Evolutionary conservation across 257 asterid species (phyloP).

Genomic region (Forsythia viridissima): DNA sequence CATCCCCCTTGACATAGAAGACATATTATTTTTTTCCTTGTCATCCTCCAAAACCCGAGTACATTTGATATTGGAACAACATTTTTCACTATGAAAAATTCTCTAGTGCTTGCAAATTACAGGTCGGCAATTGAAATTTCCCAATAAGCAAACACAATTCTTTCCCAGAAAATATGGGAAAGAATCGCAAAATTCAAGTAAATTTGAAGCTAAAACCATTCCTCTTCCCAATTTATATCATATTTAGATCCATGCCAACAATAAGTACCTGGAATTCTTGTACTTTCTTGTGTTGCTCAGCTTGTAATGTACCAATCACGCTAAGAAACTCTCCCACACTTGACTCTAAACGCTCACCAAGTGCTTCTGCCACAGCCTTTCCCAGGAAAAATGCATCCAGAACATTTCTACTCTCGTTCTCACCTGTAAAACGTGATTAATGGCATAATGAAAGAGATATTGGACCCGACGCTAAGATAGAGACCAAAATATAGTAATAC

Average conservation of each 20-base stretch:
- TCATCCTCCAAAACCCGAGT: not conserved
- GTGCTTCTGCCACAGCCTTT: constrained; percentile 82
- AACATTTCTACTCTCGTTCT: constrained; percentile 64
- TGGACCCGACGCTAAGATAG: not conserved
- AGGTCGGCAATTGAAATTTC: not conserved
- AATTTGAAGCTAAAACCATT: not conserved
- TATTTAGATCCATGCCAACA: not conserved
- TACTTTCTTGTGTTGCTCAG: constrained; percentile 86
- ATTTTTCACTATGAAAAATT: not conserved
- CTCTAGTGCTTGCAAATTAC: not conserved
- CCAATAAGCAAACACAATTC: not conserved
- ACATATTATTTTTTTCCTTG: not conserved
- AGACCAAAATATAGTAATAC: not conserved
- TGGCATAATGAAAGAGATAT: not conserved
- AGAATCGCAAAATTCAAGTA: not conserved
- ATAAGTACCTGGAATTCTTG: constrained; percentile 69
- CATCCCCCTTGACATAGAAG: not conserved
- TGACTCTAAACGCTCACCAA: constrained; percentile 72
- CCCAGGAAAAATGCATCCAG: constrained; percentile 94
- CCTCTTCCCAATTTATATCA: not conserved
- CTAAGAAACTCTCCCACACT: constrained; percentile 81
- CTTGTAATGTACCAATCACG: constrained; percentile 70
- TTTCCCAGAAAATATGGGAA: not conserved
- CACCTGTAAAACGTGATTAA: constrained; percentile 44
- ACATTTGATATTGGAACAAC: not conserved